Evolutionary conservation across 352 stramenopile species (phyloP), one percentile per base, ranked within the genome.

Genomic region (Globisporangium spinosum): DNA sequence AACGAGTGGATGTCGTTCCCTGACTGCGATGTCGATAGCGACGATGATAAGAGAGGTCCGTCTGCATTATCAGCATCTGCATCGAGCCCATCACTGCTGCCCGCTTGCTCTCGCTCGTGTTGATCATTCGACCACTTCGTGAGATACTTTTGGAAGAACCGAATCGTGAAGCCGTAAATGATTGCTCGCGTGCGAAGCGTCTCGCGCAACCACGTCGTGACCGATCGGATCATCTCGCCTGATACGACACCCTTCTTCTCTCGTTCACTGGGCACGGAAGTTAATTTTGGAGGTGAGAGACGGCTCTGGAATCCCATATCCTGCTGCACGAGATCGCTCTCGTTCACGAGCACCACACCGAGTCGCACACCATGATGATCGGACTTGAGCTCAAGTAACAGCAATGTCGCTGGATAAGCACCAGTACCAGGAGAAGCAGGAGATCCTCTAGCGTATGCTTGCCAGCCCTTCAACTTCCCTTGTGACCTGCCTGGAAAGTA

Each of bases 141-240:
- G 45, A 94, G 59, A 51, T 82, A 81, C 57, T 82, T 78, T 67
- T 94, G 83, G 62, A 94, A 90, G 63, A 90, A 90, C 22, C 82
- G 79, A 53, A 92, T 82, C 4, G 82, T 91, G 66, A 92, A 94
- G 20, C 83, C 77, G 43, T 94, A 89, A 43, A 94, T 88, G 25
- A 92, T 69, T 17, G 75, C 68, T 40, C 82, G 70, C 2, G 81
- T 91, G 67, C 90, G 75, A 32, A 92, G 58, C 27, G 82, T 73
- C 4, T 70, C 69, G 17, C 78, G 76, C 47, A 94, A 64, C 74
- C 81, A 89, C 57, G 68, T 65, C 25, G 73, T 71, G 5, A 90
- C 76, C n/a, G 69, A 67, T n/a, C 73, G 74, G n/a, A 93, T 68
- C 47, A 82, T 71, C 25, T 70, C 61, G 38, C 83, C 83, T 1